These are phyloP conservation scores for Beauveria sp. DNA, from an alignment of 2,329 filamentous ascomycete species.

Conservation along the genomic window DNA sequence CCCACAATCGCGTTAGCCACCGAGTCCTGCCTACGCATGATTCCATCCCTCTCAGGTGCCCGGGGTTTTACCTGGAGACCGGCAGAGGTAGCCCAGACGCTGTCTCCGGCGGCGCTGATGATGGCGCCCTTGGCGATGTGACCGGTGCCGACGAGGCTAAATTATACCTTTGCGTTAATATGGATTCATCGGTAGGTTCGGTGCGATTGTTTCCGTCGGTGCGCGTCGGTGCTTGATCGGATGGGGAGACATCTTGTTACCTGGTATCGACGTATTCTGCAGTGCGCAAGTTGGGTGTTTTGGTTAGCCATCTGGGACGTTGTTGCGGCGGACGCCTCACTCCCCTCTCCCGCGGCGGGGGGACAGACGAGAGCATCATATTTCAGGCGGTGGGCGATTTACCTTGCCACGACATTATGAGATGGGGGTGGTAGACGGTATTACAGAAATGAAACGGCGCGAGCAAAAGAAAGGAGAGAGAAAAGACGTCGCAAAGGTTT, in stretches of 20 bases:
- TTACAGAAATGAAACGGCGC: neutral
- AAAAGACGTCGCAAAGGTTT: neutral
- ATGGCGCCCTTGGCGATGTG: slow-evolving; percentile 81
- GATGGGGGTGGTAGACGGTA: slow-evolving; percentile 11
- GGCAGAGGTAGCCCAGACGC: slow-evolving; percentile 64
- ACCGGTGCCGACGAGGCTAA: slow-evolving; percentile 70
- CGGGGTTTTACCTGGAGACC: slow-evolving; percentile 60
- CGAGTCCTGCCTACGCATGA: too few relatives aligned
- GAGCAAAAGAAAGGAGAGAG: neutral
- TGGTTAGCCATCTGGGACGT: slow-evolving; percentile 14
- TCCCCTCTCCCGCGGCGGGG: neutral
- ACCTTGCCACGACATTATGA: slow-evolving; percentile 69
- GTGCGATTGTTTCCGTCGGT: neutral
- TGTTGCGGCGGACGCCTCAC: slow-evolving; percentile 21
- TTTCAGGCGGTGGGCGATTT: slow-evolving; percentile 27
- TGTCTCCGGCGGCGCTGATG: slow-evolving; percentile 72
- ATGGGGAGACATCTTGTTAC: slow-evolving; percentile 20
- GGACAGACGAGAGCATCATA: slow-evolving; percentile 12
- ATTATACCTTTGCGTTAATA: slow-evolving; percentile 14
- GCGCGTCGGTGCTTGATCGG: neutral
- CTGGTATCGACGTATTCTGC: slow-evolving; percentile 45
- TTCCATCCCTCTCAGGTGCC: neutral
- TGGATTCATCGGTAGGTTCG: neutral
- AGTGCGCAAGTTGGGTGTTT: slow-evolving; percentile 11
- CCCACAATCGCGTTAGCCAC: neutral